These are phyloP conservation scores for Boletus pseudo-olivaceus DNA, from an alignment of 768 basidiomycete genomes.

Conservation along the genomic window DNA sequence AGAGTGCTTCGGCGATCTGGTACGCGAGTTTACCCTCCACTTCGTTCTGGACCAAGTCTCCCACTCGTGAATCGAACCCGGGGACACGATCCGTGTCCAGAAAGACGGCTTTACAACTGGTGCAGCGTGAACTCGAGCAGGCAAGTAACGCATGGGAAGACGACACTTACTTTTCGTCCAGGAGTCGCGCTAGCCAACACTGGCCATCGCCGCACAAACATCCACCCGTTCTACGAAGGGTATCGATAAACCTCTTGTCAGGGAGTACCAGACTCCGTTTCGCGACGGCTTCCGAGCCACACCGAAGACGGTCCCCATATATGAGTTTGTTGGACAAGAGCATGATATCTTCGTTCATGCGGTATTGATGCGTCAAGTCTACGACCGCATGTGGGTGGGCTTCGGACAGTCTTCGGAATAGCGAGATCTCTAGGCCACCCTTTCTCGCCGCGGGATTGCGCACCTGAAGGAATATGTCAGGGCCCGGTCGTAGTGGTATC, in stretches of 20 bases:
- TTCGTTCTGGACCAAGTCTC: conserved; percentile 88
- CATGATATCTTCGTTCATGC: conserved; percentile 99
- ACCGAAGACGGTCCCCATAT: conserved; percentile 71
- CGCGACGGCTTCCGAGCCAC: conserved; percentile 75
- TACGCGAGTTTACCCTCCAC: conserved; percentile 67
- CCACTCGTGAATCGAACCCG: conserved; percentile 75
- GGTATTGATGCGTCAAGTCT: conserved; percentile 84
- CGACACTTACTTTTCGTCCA: conserved; percentile 58
- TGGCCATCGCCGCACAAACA: conserved; percentile 31
- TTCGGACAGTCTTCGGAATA: conserved; percentile 86
- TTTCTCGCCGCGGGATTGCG: conserved; percentile 74
- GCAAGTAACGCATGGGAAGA: background rate
- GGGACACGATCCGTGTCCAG: conserved; percentile 88
- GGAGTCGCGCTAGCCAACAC: conserved; percentile 72
- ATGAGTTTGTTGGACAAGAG: conserved; percentile 81
- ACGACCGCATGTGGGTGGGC: conserved; percentile 83
- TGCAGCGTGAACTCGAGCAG: background rate
- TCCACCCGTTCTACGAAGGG: conserved; percentile 38
- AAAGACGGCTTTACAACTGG: conserved; percentile 83
- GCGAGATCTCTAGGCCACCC: conserved; percentile 83
- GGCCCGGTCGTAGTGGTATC: background rate
- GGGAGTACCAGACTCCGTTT: conserved; percentile 54
- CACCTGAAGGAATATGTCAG: conserved; percentile 49
- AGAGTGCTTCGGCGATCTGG: conserved; percentile 66
- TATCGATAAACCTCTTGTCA: conserved; percentile 38